Evolutionary conservation across 106 monocot genomes (phyloP), one percentile per base, ranked within the genome.

Genomic region (Posidonia australis): DNA sequence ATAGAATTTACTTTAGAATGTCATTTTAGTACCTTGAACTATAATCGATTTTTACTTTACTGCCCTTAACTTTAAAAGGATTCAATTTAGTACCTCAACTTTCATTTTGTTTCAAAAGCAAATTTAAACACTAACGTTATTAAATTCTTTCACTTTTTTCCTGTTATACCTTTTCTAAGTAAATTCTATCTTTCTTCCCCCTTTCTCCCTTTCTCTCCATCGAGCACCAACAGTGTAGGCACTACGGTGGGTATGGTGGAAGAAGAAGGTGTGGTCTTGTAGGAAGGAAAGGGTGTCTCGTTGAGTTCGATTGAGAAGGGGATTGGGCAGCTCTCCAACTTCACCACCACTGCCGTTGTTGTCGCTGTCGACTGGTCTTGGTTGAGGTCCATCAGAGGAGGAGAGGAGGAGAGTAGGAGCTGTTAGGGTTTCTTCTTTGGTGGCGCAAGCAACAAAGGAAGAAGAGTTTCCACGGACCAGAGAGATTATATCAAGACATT

Each of bases 401-500:
- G n/a, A n/a, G n/a, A n/a, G n/a, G n/a, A n/a, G 1, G 9, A 20
- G 61, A 61, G 19, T 19, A 10, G 18, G 30, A 20, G 11, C 13
- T 18, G 43, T 7, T 36, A n/a, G 42, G 42, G 18, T 43, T 48
- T 64, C 16, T 64, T 27, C 46, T 46, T 20, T 22, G 46, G 23
- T 47, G 64, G 25, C 26, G n/a, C n/a, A n/a, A 67, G 63, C 60
- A 81, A 69, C 79, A 84, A 70, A 70, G 81, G 77, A 44, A 74
- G 79, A 30, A 68, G 93, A 59, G 71, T 67, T 1, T 96, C 94
- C 19, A 78, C 67, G 6, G 94, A 90, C 58, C 80, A 84, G 24
- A 76, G 81, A 14, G 86, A 84, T 65, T 82, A 84, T 13, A 80
- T 96, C 70, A 96, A 90, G 64, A 96, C 90, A 0, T 60, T 96